Conservation (phyloP, 768 basidiomycete species). For the Gelatoporia subvermispora region DNA sequence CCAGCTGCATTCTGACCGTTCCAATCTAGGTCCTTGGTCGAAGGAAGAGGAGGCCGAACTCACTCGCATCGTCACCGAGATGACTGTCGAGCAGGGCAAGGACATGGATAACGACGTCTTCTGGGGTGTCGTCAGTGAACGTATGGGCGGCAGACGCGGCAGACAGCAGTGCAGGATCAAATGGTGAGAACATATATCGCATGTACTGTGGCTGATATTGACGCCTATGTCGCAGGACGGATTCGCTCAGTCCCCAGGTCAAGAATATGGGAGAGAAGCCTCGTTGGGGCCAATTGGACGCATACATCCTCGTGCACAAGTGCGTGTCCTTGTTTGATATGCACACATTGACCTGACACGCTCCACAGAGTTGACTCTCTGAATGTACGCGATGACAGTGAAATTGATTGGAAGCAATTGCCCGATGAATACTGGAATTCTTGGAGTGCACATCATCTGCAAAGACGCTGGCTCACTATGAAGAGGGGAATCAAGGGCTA, state of each 20-base stretch:
- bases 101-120: conserved; percentile 74
- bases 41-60: conserved; percentile 74
- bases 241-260: conserved; percentile 63
- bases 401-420: conserved; percentile 80
- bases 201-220: background rate
- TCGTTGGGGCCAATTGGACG: conserved; percentile 73
- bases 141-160: conserved; percentile 72
- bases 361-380: conserved; percentile 62
- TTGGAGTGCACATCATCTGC: conserved; percentile 78
- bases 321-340: conserved; percentile 25
- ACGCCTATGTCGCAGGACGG: conserved; percentile 49
- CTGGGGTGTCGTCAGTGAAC: conserved; percentile 72
- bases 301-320: conserved; percentile 81
- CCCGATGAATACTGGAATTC: conserved; percentile 75
- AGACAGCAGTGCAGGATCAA: conserved; percentile 86
- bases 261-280: conserved; percentile 69
- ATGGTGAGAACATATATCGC: conserved; percentile 46
- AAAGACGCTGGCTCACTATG: conserved; percentile 78
- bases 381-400: conserved; percentile 72
- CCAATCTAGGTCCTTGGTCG: conserved; percentile 58
- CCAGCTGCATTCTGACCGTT: background rate
- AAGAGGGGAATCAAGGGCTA: conserved; percentile 71
- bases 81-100: conserved; percentile 70
- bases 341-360: conserved; percentile 1
- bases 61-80: conserved; percentile 67